Conservation (phyloP, 1,284 basidiomycete genomes). For the Kwoniella shivajii region DNA sequence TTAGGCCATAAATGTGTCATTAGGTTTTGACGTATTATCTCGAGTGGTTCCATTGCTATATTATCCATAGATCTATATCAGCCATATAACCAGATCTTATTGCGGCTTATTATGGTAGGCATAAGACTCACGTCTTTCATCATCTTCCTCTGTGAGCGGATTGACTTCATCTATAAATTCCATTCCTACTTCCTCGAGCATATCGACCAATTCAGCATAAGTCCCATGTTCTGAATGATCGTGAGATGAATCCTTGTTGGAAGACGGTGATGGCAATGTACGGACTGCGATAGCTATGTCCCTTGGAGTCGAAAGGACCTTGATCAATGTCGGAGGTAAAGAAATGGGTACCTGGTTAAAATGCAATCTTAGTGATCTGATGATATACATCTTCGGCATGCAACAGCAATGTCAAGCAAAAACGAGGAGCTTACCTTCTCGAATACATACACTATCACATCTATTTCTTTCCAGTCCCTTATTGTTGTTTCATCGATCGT, state of each 20-base stretch:
- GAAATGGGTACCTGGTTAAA: constrained; percentile 23
- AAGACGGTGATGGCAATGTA: not conserved
- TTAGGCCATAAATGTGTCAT: constrained; percentile 50
- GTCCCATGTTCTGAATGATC: constrained; percentile 4
- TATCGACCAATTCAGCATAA: constrained; percentile 13
- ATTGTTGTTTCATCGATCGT: constrained; percentile 1
- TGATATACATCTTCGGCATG: not conserved
- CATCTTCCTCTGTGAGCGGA: constrained; percentile 38
- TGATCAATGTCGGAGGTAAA: constrained; percentile 31
- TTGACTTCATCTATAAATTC: constrained; percentile 44
- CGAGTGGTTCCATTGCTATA: constrained; percentile 38
- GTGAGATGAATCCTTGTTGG: not conserved
- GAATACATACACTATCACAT: constrained; percentile 41
- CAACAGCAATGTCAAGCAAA: not conserved
- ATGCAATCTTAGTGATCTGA: not conserved
- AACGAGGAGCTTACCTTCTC: constrained; percentile 12
- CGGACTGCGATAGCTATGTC: constrained; percentile 45
- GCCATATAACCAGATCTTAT: not conserved
- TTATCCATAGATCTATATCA: not conserved
- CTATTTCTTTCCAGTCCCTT: constrained; percentile 7
- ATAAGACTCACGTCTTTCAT: constrained; percentile 45
- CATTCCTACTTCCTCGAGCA: constrained; percentile 45
- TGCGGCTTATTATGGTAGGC: not conserved
- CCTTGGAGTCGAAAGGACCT: constrained; percentile 33
- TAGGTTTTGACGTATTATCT: constrained; percentile 45